These are phyloP conservation scores for Aphanocladium album DNA, from an alignment of 2,329 filamentous ascomycete species.

Conservation along the genomic window DNA sequence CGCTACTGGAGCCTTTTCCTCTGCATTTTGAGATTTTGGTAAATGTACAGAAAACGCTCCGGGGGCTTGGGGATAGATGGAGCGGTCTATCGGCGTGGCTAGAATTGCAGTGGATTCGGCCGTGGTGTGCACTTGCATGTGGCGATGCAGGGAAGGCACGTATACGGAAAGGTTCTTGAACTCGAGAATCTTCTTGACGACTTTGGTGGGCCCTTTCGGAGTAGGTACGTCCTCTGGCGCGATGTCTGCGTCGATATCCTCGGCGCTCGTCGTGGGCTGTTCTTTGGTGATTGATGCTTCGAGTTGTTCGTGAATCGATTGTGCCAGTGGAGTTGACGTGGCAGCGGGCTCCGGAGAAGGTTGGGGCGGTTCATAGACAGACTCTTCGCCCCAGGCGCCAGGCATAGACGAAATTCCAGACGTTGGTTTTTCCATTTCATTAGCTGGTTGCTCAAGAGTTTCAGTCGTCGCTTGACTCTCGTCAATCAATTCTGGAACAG, in stretches of 20 bases:
- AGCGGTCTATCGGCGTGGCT: conserved; percentile 30
- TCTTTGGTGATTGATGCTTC: background rate
- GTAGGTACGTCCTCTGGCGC: conserved; percentile 40
- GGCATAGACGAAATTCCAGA: conserved; percentile 37
- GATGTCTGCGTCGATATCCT: background rate
- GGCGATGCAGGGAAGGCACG: conserved; percentile 45
- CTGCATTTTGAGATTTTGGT: background rate
- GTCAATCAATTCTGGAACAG: background rate
- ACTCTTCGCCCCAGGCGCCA: conserved; percentile 45
- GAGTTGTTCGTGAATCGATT: background rate
- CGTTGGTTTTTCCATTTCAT: background rate
- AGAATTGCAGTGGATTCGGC: conserved; percentile 25
- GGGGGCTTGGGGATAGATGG: conserved; percentile 48
- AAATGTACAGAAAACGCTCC: conserved; percentile 55
- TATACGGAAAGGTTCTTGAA: conserved; percentile 50
- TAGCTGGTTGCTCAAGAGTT: background rate
- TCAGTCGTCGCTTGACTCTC: background rate
- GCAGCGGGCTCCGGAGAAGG: conserved; percentile 13
- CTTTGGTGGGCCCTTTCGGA: conserved; percentile 47
- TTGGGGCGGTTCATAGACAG: conserved; percentile 11
- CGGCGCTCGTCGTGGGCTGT: background rate
- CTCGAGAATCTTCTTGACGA: conserved; percentile 51
- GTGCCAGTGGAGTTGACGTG: conserved; percentile 3
- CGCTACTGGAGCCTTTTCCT: background rate
- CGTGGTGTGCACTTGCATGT: conserved; percentile 32